Base-by-base conservation (phyloP, 768 basidiomycete species). In the Rubroboletus satanas region DNA sequence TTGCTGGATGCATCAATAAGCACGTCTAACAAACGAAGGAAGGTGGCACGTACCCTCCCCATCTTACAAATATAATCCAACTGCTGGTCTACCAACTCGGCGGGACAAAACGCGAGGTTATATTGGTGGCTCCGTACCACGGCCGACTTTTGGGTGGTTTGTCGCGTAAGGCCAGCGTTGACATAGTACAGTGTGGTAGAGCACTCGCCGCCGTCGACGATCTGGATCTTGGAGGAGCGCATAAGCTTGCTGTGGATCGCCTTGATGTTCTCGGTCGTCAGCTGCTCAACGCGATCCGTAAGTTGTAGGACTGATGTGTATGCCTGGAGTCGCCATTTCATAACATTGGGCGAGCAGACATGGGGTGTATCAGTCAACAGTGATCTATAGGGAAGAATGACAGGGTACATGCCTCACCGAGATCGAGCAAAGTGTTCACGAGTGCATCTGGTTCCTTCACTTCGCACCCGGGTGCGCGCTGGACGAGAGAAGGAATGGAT, bases 21-120 rank as follows among this genome's bases (percentile, higher is more conserved):
- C 14, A 36, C 23, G 6, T 37, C 38, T 26, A 42, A 12, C 7
- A 32, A 39, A 37, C n/a, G 21, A 21, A 35, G 6, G 14, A 39
- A 6, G 14, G 14, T 3, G 26, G 37, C 5, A 58, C 70, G 6
- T 48, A 71, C 70, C 56, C 64, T 63, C 2, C 63, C 70, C 70
- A 71, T 71, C 56, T 71, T 71, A 51, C 70, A 71, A 23, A 71
- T 71, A 48, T 71, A 71, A 35, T 71, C 70, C 32, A 71, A 36
- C 37, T 71, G 71, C 29, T 71, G 67, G 36, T 71, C 70, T 3
- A 71, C 70, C 28, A 60, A 18, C 21, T 69, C 69, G 3, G 59
- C 46, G 11, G 70, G 71, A 33, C 70, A 71, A 31, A 61, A 71
- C 14, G 71, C 69, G 23, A 71, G 69, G 45, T 72, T 71, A 23